Percentiles rank a stretch among this genome's conserved stretches.
phyloP scores from a whole-genome alignment of 2,329 filamentous ascomycete species.

The Pseudogymnoascus destructans region DNA sequence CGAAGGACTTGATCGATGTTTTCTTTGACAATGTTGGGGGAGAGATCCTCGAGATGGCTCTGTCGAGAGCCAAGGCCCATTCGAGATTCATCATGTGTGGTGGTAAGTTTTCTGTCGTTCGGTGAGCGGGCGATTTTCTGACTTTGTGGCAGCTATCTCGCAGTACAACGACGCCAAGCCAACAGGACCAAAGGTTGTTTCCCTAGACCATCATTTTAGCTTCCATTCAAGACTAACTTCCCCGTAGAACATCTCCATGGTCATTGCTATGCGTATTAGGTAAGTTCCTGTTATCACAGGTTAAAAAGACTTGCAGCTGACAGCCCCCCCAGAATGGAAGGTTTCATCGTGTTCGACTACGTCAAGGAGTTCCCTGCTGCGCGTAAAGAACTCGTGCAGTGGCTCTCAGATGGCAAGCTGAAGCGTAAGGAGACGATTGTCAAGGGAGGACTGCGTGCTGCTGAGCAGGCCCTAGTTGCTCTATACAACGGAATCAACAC shows the following conservation, averaged over 20 bases:
- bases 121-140: not conserved
- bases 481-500: conserved; percentile 59
- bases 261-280: conserved; percentile 40
- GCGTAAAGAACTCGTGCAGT: conserved; percentile 46
- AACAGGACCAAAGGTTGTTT: conserved; percentile 38
- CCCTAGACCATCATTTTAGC: not conserved
- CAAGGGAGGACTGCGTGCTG: conserved; percentile 51
- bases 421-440: conserved; percentile 60
- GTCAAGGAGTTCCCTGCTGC: conserved; percentile 43
- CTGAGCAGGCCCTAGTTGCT: conserved; percentile 48
- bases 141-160: conserved; percentile 36
- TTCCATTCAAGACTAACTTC: not conserved
- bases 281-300: conserved; percentile 20
- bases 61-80: conserved; percentile 47
- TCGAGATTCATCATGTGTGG: conserved; percentile 62
- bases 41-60: conserved; percentile 53
- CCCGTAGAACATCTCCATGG: conserved; percentile 36
- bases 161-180: conserved; percentile 50
- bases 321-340: conserved; percentile 40
- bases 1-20: conserved; percentile 49
- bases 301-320: conserved; percentile 15
- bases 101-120: not conserved
- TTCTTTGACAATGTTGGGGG: conserved; percentile 64
- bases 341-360: conserved; percentile 64
- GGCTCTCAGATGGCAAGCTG: conserved; percentile 60